phyloP scores from a whole-genome alignment of 345 rosid species.

The Arabidopsis thaliana region TAIR10.1 NC_003070.9:2788001-2788500 shows the following conservation, averaged over 20 bases:
- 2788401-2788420: too few relatives aligned
- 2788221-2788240: slow-evolving; percentile 96
- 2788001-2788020: neutral
- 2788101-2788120: slow-evolving; percentile 93
- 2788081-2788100: slow-evolving; percentile 92
- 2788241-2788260: slow-evolving; percentile 80
- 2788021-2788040: neutral
- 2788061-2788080: slow-evolving; percentile 96
- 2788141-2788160: neutral
- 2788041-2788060: slow-evolving; percentile 88
- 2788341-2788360: neutral
- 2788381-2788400: neutral
- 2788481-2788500: too few relatives aligned
- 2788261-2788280: slow-evolving; percentile 91
- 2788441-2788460: too few relatives aligned
- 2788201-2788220: slow-evolving; percentile 97
- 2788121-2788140: slow-evolving; percentile 78
- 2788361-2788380: neutral
- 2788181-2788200: slow-evolving; percentile 41
- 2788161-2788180: slow-evolving; percentile 2
- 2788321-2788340: slow-evolving; percentile 35
- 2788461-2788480: too few relatives aligned
- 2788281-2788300: slow-evolving; percentile 88
- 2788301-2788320: slow-evolving; percentile 80
- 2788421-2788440: too few relatives aligned